Evolutionary conservation across 2,329 filamentous ascomycete species (phyloP), one percentile per base, ranked within the genome.

Genomic region (Macrophomina phaseolina): DNA sequence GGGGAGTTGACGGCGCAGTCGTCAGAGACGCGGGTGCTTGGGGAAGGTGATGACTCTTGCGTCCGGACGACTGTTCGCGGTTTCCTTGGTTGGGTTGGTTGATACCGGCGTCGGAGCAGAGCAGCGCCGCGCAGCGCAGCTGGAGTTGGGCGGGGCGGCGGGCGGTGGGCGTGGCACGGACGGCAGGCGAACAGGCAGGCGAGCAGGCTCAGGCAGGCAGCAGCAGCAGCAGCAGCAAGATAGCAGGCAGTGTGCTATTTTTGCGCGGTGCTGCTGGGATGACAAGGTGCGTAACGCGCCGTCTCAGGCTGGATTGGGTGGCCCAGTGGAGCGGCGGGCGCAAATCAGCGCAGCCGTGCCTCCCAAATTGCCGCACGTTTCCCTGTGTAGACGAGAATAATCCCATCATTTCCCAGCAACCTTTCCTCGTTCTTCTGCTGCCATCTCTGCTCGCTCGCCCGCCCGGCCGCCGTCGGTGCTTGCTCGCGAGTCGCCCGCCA

Each of bases 361-460:
- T 34, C 34, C 52, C 30, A 32, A 53, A 53, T 53, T 53, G 23
- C 49, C 49, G 49, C 49, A 53, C 49, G 49, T 36, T 53, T 53
- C 52, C 52, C 34, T 32, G 28, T 30, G 12, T 30, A n/a, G 28
- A 16, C 12, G 28, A 12, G 23, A 30, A 18, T 32, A 53, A 55
- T 55, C 52, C 52, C 52, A 55, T 55, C 52, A 55, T 55, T 55
- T 55, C 52, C 52, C 52, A 55, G 52, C 14, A 34, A 55, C 52
- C 52, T 55, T 55, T 55, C 52, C 52, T 55, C 52, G 52, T n/a
- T 49, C 58, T 62, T 62, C 58, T 62, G 58, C 58, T 48, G 58
- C 58, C 16, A 42, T 62, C 58, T n/a, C 40, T 45, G 42, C 58
- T 62, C 58, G 58, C 58, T 28, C 58, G 58, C 28, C 52, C 16